Percentiles rank a stretch among this genome's conserved stretches.
Conservation (phyloP, 495 filamentous ascomycete genomes). For the Friedmanniomyces simplex region DNA sequence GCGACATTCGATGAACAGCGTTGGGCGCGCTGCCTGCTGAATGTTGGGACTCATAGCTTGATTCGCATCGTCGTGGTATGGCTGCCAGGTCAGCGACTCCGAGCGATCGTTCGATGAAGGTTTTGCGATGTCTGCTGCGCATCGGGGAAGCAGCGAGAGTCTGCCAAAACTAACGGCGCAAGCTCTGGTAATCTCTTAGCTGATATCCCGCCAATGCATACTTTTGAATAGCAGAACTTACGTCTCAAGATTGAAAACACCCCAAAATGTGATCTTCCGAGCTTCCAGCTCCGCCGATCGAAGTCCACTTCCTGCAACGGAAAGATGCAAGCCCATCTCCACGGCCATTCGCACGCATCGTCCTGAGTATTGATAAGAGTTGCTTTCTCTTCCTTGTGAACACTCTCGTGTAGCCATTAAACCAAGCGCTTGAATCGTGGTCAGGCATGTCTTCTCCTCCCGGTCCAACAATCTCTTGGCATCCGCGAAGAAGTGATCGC, state of each 20-base stretch:
- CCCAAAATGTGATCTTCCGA: conserved; percentile 61
- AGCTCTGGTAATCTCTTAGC: conserved; percentile 37
- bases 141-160: conserved; percentile 51
- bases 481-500: conserved; percentile 63
- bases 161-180: conserved; percentile 55
- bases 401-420: conserved; percentile 48
- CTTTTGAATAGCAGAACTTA: conserved; percentile 26
- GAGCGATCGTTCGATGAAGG: conserved; percentile 45
- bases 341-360: conserved; percentile 55
- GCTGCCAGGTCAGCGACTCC: conserved; percentile 46
- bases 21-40: conserved; percentile 14
- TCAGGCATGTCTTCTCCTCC: conserved; percentile 50
- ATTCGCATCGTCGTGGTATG: conserved; percentile 43
- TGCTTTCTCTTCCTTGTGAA: conserved; percentile 40
- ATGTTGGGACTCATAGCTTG: neutral
- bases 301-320: conserved; percentile 33
- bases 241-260: conserved; percentile 60
- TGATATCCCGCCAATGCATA: neutral
- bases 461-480: conserved; percentile 49
- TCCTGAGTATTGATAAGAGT: conserved; percentile 56
- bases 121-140: conserved; percentile 45
- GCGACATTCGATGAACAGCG: conserved; percentile 45
- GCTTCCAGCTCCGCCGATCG: conserved; percentile 44
- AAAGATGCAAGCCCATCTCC: conserved; percentile 54
- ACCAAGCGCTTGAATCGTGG: conserved; percentile 67